Conservation (phyloP, 179 eudicot species). For the Spinacia oleracea region DNA sequence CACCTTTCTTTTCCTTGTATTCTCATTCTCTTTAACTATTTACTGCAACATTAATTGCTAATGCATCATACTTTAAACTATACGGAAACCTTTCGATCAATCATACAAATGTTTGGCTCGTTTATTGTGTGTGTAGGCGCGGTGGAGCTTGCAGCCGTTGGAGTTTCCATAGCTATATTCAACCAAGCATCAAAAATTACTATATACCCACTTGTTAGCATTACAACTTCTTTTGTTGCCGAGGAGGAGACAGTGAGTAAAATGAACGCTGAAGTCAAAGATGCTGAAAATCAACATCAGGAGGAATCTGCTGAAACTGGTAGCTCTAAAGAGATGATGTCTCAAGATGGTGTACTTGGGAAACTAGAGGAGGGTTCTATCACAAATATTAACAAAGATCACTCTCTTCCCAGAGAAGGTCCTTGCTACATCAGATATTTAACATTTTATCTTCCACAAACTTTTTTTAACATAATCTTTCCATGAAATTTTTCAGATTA, state of each 20-base stretch:
- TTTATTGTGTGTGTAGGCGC: conserved; percentile 46
- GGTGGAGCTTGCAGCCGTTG: conserved; percentile 94
- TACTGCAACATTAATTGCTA: too few species aligned
- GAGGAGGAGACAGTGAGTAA: conserved; percentile 76
- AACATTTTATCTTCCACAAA: not conserved
- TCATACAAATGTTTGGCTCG: not conserved
- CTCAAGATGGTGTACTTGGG: conserved; percentile 33
- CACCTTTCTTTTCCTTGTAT: not conserved
- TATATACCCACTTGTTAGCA: conserved; percentile 87
- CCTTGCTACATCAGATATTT: too few species aligned
- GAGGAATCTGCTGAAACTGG: too few species aligned
- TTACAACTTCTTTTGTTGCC: conserved; percentile 96
- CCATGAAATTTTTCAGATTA: conserved; percentile 22
- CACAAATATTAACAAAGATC: too few species aligned
- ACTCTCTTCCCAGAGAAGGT: too few species aligned
- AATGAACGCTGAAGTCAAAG: conserved; percentile 23
- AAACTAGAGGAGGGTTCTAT: conserved; percentile 54
- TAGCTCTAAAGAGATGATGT: conserved; percentile 11
- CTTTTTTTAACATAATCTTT: not conserved
- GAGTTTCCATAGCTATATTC: conserved; percentile 93
- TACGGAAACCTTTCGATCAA: too few species aligned
- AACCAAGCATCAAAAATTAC: conserved; percentile 91
- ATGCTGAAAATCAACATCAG: too few species aligned
- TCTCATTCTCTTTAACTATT: not conserved
- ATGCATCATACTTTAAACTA: too few species aligned